phyloP scores from a whole-genome alignment of 176 grass and related monocot species.

The Alloteropsis semialata region DNA sequence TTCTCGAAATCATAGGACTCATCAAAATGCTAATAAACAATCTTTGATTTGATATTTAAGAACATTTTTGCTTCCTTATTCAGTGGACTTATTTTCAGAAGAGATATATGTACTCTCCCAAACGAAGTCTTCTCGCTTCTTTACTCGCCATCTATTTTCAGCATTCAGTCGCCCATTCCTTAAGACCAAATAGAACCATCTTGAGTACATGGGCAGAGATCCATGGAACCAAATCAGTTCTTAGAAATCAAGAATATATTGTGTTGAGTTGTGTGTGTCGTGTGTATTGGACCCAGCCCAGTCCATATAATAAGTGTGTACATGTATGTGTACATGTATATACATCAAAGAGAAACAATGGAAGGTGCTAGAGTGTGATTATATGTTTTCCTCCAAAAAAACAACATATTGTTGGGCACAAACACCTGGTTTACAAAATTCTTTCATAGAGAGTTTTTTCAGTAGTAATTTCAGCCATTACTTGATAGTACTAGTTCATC shows the following conservation, averaged over 20 bases:
- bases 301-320: no score
- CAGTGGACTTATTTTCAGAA: background rate
- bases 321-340: no score
- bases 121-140: background rate
- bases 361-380: no score
- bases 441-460: no score
- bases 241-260: background rate
- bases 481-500: no score
- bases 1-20: background rate
- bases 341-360: no score
- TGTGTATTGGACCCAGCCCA: no score
- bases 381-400: no score
- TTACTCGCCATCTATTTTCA: background rate
- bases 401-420: background rate
- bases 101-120: background rate
- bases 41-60: background rate
- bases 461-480: no score
- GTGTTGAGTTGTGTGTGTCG: no score
- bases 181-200: background rate
- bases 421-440: no score
- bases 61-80: background rate
- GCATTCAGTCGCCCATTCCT: background rate
- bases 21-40: background rate
- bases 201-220: background rate
- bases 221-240: background rate